Percentiles rank a stretch among this genome's conserved stretches.
phyloP scores from a whole-genome alignment of 2,329 filamentous ascomycete genomes.

The Penicillium sp. region DNA sequence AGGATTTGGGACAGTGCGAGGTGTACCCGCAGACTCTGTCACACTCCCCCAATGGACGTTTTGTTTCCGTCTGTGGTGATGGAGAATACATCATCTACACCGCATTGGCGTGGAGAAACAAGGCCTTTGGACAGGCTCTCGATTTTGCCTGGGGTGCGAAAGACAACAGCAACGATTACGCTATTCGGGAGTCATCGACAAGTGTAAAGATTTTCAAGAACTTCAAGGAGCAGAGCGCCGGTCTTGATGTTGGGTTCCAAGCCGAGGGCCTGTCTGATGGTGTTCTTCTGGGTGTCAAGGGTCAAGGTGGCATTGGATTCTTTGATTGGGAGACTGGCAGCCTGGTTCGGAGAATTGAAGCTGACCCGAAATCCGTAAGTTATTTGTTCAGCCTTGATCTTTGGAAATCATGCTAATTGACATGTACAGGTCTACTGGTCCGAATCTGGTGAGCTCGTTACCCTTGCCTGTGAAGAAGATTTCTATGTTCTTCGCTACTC shows the following conservation, averaged over 20 bases:
- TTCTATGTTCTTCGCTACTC: slow-evolving; percentile 94
- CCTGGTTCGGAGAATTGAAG: slow-evolving; percentile 87
- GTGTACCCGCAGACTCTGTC: slow-evolving; percentile 92
- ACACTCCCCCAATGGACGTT: slow-evolving; percentile 93
- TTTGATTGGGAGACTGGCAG: slow-evolving; percentile 93
- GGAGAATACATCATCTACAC: slow-evolving; percentile 99
- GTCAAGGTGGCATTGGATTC: slow-evolving; percentile 89
- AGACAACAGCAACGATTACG: slow-evolving; percentile 97
- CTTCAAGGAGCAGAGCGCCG: slow-evolving; percentile 86
- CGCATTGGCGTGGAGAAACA: slow-evolving; percentile 92
- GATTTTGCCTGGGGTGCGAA: slow-evolving; percentile 98
- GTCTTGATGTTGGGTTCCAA: slow-evolving; percentile 90
- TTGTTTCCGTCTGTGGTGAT: slow-evolving; percentile 87
- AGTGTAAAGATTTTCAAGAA: slow-evolving; percentile 98
- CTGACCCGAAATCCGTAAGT: slow-evolving; percentile 60
- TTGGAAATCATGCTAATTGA: slow-evolving; percentile 11
- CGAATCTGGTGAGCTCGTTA: slow-evolving; percentile 88
- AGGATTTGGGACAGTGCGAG: slow-evolving; percentile 94
- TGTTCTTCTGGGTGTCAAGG: slow-evolving; percentile 87
- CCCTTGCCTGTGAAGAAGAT: slow-evolving; percentile 88
- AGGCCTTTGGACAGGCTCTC: slow-evolving; percentile 90
- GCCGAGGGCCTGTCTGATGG: slow-evolving; percentile 89
- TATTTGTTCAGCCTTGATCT: background rate
- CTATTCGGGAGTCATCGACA: slow-evolving; percentile 89
- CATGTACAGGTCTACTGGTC: slow-evolving; percentile 84